Evolutionary conservation across 1,284 basidiomycete genomes (phyloP), one percentile per base, ranked within the genome.

Genomic region (Coniophora puteana): DNA sequence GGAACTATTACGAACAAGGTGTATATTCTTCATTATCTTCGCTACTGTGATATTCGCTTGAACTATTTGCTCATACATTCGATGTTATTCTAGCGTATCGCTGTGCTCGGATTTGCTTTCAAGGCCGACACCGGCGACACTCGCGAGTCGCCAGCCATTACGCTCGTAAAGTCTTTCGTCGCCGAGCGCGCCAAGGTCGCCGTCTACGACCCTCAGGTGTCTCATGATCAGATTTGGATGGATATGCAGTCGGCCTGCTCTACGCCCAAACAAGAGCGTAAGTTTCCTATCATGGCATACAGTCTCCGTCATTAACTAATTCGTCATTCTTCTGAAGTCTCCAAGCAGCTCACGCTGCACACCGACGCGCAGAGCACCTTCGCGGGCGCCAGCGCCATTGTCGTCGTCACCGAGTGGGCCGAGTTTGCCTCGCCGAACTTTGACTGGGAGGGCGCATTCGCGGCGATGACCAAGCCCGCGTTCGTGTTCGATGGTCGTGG

Each of bases 101-200:
- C 95, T 33, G 87, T 99, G 33, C 84, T 99, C 37, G 96, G 95
- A 14, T 96, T 95, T 60, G 91, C 91, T 5, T 94, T 93, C 81
- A 94, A 94, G 73, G 92, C 92, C 36, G 93, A 96, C 66, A 97
- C 93, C 17, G 93, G 93, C 50, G 93, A 97, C 65, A 96, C 93
- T 40, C 92, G 96, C 63, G 95, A 98, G 72, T 94, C 93, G 7
- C 85, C 95, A n/a, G 83, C 95, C 17, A 97, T 98, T 67, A 88
- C 91, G 16, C 80, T 99, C 51, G 87, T 94, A 70, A 84, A 84
- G 55, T 86, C 96, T 74, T 99, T 99, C 79, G 76, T 86, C 51
- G 78, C 83, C 35, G 95, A 99, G 71, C 83, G 80, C 50, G 94
- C 95, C 4, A 68, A 80, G 40, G 76, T 98, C 54, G 85, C 80